Conservation (phyloP, 345 rosid genomes). For the Citrus mangshanensis region DNA sequence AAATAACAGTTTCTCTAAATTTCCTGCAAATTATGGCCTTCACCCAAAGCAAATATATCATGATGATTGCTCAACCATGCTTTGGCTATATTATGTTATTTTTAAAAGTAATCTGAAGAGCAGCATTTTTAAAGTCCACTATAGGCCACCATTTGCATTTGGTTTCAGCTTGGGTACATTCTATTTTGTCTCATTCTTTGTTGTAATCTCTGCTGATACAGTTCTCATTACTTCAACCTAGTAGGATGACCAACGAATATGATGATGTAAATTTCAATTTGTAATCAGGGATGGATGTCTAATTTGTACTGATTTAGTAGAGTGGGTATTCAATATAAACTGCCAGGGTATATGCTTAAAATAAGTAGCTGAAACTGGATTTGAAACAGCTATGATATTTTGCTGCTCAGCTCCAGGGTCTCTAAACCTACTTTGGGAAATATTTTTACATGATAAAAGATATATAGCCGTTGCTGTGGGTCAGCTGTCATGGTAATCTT, state of each 20-base stretch:
- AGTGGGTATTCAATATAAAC: background rate
- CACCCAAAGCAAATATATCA: too few relatives aligned
- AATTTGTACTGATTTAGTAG: background rate
- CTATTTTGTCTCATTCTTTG: background rate
- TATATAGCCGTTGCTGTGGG: background rate
- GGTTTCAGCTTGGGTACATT: background rate
- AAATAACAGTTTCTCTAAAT: too few relatives aligned
- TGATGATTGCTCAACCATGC: too few relatives aligned
- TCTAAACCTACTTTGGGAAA: background rate
- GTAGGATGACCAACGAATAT: background rate
- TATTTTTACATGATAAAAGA: background rate
- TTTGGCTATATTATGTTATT: background rate
- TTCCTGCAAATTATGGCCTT: too few relatives aligned
- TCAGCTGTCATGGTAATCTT: background rate
- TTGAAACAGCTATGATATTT: background rate
- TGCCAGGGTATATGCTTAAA: background rate
- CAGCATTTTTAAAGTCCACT: background rate
- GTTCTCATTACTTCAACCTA: background rate
- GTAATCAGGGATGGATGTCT: background rate
- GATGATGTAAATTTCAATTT: background rate
- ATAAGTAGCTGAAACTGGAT: background rate
- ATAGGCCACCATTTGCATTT: background rate
- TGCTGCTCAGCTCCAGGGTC: background rate
- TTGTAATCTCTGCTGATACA: background rate
- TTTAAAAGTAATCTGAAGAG: background rate